Percentiles rank a stretch among this genome's conserved stretches.
Evolutionary conservation across 495 filamentous ascomycete genomes (phyloP).

Genomic region (Aspergillus incahuasiensis): DNA sequence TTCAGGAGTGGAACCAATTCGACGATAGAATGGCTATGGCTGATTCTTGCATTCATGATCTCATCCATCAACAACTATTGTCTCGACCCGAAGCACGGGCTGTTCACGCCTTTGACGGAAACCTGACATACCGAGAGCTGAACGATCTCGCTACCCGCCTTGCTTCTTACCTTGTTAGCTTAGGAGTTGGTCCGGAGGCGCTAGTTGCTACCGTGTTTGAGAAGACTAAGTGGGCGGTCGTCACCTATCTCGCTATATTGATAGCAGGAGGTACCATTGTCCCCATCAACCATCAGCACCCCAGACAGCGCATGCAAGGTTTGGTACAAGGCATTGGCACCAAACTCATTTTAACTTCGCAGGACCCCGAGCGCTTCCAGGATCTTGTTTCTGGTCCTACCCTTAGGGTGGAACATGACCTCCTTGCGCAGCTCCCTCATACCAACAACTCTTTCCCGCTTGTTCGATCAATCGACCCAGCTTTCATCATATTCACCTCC

Average conservation of each 20-base stretch:
- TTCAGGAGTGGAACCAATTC: slow-evolving; percentile 19
- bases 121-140: slow-evolving; percentile 25
- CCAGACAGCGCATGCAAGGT: neutral
- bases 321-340: neutral
- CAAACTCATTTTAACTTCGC: neutral
- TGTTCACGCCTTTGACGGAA: slow-evolving; percentile 23
- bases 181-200: slow-evolving; percentile 1
- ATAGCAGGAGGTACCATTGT: slow-evolving; percentile 8
- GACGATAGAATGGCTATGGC: neutral
- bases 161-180: neutral
- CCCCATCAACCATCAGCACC: slow-evolving; percentile 6
- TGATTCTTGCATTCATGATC: slow-evolving; percentile 6
- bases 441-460: neutral
- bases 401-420: neutral
- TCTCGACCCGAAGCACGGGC: slow-evolving; percentile 2
- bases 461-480: neutral
- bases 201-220: slow-evolving; percentile 1
- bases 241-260: slow-evolving; percentile 6
- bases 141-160: neutral
- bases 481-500: slow-evolving; percentile 9
- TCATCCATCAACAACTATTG: slow-evolving; percentile 1
- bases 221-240: slow-evolving; percentile 8
- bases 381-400: neutral
- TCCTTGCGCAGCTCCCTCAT: neutral
- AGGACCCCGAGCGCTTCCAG: neutral